phyloP scores from a whole-genome alignment of 2,329 filamentous ascomycete species.

The Thielaviopsis musarum region DNA sequence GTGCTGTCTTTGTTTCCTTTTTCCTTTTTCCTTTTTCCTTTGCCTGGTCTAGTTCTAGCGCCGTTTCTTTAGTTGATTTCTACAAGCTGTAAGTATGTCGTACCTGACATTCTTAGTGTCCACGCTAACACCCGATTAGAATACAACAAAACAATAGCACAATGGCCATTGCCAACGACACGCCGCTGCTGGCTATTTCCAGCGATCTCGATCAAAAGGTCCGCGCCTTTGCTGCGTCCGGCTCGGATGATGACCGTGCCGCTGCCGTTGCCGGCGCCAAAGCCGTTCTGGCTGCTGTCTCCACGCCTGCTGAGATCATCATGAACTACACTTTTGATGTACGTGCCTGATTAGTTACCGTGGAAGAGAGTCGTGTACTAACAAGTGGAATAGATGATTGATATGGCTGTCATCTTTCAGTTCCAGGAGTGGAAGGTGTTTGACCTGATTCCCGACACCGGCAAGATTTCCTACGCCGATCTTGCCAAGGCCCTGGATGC shows the following conservation, averaged over 20 bases:
- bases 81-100: background rate
- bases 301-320: background rate
- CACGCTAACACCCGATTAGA: background rate
- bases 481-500: slow-evolving; percentile 17
- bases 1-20: background rate
- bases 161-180: background rate
- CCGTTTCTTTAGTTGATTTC: background rate
- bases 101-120: background rate
- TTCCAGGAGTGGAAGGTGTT: slow-evolving; percentile 21
- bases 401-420: slow-evolving; percentile 15
- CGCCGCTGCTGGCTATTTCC: background rate
- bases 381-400: background rate
- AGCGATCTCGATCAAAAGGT: background rate
- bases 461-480: slow-evolving; percentile 16
- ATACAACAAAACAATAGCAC: background rate
- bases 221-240: background rate
- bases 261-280: background rate
- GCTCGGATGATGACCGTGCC: background rate
- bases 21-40: background rate
- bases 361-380: background rate
- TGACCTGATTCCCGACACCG: slow-evolving; percentile 17
- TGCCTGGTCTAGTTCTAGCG: background rate
- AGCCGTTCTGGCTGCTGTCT: background rate
- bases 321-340: background rate
- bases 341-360: too few species aligned